phyloP scores from a whole-genome alignment of 1,139 yeast genomes.

The Arxiozyma heterogenica region DNA sequence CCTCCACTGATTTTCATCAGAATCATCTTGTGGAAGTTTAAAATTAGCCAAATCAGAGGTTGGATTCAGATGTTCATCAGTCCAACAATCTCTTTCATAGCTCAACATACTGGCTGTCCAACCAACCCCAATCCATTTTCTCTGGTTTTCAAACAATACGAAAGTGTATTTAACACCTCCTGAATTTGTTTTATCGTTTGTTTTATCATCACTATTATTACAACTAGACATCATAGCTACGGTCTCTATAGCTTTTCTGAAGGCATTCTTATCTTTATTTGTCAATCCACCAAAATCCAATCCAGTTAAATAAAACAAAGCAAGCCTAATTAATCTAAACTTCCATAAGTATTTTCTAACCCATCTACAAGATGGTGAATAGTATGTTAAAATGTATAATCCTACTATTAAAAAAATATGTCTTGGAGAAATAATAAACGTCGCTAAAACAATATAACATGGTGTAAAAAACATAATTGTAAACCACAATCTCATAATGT shows the following conservation, averaged over 20 bases:
- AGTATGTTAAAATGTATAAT: slow-evolving; percentile 63
- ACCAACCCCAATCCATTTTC: slow-evolving; percentile 96
- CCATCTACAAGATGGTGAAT: slow-evolving; percentile 72
- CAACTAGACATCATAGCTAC: background rate
- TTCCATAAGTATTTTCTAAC: slow-evolving; percentile 78
- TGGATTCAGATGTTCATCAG: slow-evolving; percentile 89
- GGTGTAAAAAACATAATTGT: slow-evolving; percentile 86
- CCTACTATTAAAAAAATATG: slow-evolving; percentile 53
- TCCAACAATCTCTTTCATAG: slow-evolving; percentile 94
- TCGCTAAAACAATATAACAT: slow-evolving; percentile 61
- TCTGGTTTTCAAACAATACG: slow-evolving; percentile 89
- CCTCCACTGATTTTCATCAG: slow-evolving; percentile 60
- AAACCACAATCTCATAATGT: slow-evolving; percentile 67
- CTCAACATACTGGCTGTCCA: slow-evolving; percentile 90
- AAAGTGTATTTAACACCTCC: slow-evolving; percentile 54
- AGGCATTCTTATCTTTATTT: slow-evolving; percentile 7
- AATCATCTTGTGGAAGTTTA: slow-evolving; percentile 56
- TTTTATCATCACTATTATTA: background rate
- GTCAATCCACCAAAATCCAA: slow-evolving; percentile 61
- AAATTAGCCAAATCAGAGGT: slow-evolving; percentile 68
- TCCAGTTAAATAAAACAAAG: slow-evolving; percentile 79
- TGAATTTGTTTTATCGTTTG: slow-evolving; percentile 12
- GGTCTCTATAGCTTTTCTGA: slow-evolving; percentile 13
- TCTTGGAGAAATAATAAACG: slow-evolving; percentile 64
- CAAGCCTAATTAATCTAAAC: slow-evolving; percentile 57